Evolutionary conservation across 2,329 filamentous ascomycete genomes (phyloP).

Genomic region (Fonsecaea pedrosoi): DNA sequence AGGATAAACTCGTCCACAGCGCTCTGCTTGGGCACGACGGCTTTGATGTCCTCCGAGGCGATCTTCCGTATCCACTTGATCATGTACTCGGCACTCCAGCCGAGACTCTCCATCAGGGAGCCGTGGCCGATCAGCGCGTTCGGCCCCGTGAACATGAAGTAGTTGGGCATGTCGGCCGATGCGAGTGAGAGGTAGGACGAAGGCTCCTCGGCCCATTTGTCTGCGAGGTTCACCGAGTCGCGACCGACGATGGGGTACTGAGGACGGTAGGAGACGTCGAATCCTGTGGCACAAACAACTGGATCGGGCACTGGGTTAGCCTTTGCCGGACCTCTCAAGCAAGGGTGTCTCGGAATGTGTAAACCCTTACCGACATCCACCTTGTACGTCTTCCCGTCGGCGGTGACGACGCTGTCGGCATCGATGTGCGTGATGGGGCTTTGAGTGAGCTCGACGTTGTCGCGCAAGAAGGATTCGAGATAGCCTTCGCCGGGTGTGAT

Average conservation of each 20-base stretch:
- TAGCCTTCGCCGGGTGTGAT: conserved; percentile 60
- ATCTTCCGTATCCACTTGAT: conserved; percentile 45
- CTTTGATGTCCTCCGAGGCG: conserved; percentile 45
- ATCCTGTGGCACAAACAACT: conserved; percentile 51
- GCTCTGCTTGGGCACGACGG: conserved; percentile 41
- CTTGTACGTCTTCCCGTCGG: conserved; percentile 7
- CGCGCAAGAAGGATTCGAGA: conserved; percentile 54
- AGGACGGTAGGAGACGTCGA: conserved; percentile 48
- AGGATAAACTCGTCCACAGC: conserved; percentile 44
- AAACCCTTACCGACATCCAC: conserved; percentile 44
- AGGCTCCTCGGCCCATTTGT: conserved; percentile 43
- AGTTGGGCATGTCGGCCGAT: conserved; percentile 44
- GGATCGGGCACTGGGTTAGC: neutral
- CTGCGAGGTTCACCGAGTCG: conserved; percentile 39
- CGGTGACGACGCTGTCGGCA: conserved; percentile 40
- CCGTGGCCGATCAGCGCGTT: conserved; percentile 43
- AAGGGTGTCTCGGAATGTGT: conserved; percentile 11
- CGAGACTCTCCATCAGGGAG: conserved; percentile 39
- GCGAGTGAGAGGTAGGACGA: conserved; percentile 42
- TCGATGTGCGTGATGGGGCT: conserved; percentile 47
- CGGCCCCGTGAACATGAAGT: conserved; percentile 45
- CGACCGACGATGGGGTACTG: conserved; percentile 46
- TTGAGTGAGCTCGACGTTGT: conserved; percentile 46
- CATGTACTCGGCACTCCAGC: conserved; percentile 43
- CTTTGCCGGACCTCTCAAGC: neutral